Conservation (phyloP, 2,329 filamentous ascomycete species). For the Trichoderma sp. region DNA sequence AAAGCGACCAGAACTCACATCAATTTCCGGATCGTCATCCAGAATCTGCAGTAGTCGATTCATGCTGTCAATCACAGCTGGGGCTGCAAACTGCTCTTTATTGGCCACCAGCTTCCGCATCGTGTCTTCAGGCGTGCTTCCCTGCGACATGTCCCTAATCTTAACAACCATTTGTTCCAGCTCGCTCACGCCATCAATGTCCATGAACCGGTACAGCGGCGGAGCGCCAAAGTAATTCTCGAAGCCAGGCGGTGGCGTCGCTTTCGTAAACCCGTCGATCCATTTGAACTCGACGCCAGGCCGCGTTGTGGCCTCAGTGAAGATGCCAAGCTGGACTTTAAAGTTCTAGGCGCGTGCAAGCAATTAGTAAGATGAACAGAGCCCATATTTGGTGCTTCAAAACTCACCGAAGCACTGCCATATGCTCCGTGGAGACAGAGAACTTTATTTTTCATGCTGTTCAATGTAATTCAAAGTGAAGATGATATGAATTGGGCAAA, state of each 20-base stretch:
- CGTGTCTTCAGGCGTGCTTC: constrained; percentile 58
- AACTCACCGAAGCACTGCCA: constrained; percentile 57
- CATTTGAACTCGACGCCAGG: constrained; percentile 48
- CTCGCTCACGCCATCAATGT: constrained; percentile 48
- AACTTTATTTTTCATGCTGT: constrained; percentile 54
- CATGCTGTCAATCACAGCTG: constrained; percentile 31
- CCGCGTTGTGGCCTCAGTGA: constrained; percentile 33
- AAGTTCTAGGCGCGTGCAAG: constrained; percentile 51
- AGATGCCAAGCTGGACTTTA: constrained; percentile 54
- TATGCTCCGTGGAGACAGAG: constrained; percentile 62
- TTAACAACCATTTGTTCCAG: constrained; percentile 54
- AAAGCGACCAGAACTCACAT: constrained; percentile 30
- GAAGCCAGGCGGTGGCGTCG: constrained; percentile 56
- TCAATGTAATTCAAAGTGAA: neutral
- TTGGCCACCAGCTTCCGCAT: constrained; percentile 55
- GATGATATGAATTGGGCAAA: neutral
- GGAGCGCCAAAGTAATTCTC: constrained; percentile 61
- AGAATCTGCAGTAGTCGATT: constrained; percentile 48
- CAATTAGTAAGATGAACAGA: constrained; percentile 18
- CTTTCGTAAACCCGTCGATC: constrained; percentile 55
- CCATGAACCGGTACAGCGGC: constrained; percentile 60
- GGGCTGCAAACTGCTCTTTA: constrained; percentile 29
- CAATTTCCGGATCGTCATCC: constrained; percentile 45
- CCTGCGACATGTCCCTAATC: constrained; percentile 59
- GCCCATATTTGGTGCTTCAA: neutral